Base-by-base conservation (phyloP, 352 stramenopile genomes). In the Thalassiosira hispida region DNA sequence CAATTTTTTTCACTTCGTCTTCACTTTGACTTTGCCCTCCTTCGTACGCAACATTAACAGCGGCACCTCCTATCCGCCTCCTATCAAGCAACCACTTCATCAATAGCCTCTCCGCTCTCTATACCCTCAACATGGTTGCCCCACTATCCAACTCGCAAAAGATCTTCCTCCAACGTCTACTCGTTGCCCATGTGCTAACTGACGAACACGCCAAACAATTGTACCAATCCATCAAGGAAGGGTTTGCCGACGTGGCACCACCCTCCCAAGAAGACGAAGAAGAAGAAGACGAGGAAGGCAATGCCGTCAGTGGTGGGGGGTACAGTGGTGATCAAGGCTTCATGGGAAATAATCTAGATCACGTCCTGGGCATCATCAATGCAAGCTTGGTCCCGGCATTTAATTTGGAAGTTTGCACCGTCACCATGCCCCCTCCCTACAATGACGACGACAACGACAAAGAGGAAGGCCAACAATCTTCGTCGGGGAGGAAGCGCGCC, bases 91-190 rank as follows among this genome's bases (percentile, higher is more conserved):
- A 38, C 8, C 31, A 38, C 31, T n/a, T n/a, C n/a, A n/a, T n/a
- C n/a, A n/a, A n/a, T n/a, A n/a, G n/a, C n/a, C n/a, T n/a, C n/a
- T n/a, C n/a, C n/a, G n/a, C n/a, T n/a, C n/a, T n/a, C n/a, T n/a
- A n/a, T n/a, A n/a, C n/a, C n/a, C n/a, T n/a, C n/a, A n/a, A n/a
- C n/a, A n/a, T n/a, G n/a, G n/a, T n/a, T n/a, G n/a, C n/a, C n/a
- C 75, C 79, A 61, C 79, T 91, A 14, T 52, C 75, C n/a, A 66
- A 77, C 56, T 81, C 72, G 35, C 87, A 92, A 77, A 80, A 92
- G 51, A 44, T 89, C 2, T 83, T 92, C 56, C 77, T 92, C 20
- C 87, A 92, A 64, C 68, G 81, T n/a, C 71, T 92, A 18, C 75
- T 92, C 20, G 84, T 84, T 11, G 49, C 33, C 0, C 81, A 90